Conservation (phyloP, 108 stramenopile genomes). For the Poteriospumella lacustris region DNA sequence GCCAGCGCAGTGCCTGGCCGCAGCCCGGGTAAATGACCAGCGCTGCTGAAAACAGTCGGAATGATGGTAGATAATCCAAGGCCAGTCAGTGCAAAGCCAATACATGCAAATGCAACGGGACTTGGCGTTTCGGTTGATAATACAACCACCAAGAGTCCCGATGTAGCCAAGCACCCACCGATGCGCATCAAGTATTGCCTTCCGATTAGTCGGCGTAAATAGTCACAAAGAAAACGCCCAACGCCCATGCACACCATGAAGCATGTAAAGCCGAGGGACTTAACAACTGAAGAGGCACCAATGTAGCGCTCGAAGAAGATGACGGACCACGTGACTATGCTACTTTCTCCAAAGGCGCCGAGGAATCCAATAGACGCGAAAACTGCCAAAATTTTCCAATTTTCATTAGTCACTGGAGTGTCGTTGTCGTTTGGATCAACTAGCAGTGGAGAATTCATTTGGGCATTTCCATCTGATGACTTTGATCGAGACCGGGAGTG, state of each 20-base stretch:
- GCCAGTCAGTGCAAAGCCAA: background rate
- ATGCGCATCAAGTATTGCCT: background rate
- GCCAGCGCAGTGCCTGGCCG: background rate
- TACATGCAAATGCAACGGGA: background rate
- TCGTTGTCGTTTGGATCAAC: no score
- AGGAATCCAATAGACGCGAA: background rate
- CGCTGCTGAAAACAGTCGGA: slow-evolving; percentile 18
- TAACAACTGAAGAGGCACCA: background rate
- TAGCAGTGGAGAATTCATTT: no score
- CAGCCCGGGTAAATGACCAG: slow-evolving; percentile 1
- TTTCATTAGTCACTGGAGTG: background rate
- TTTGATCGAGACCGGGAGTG: no score
- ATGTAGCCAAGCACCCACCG: background rate
- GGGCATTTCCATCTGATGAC: background rate
- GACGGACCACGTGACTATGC: background rate
- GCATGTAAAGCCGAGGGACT: background rate
- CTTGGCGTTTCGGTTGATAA: background rate
- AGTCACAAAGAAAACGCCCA: slow-evolving; percentile 13
- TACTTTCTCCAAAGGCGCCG: slow-evolving; percentile 2
- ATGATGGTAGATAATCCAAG: slow-evolving; percentile 2
- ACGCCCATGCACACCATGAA: slow-evolving; percentile 11
- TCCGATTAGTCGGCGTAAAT: background rate
- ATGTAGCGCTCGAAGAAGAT: background rate
- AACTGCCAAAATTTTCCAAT: background rate
- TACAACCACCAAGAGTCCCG: background rate